Percentiles rank a stretch among this genome's conserved stretches.
These are phyloP conservation scores for Dactylorhiza incarnata DNA, from an alignment of 106 monocot species.

Conservation along the genomic window DNA sequence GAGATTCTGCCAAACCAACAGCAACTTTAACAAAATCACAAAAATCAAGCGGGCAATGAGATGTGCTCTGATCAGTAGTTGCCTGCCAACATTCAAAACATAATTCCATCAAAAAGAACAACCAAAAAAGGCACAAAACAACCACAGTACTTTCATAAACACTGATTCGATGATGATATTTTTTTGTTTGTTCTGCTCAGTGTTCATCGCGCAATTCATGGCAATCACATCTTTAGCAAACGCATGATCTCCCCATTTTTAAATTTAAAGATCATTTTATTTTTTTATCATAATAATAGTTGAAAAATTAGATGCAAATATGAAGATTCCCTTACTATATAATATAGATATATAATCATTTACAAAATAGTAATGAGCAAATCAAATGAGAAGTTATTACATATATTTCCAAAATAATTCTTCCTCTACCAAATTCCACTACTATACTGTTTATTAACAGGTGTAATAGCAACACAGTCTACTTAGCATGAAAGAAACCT, in stretches of 20 bases:
- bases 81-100: constrained; percentile 32
- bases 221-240: no score
- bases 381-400: not conserved
- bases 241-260: no score
- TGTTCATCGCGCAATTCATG: no score
- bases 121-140: not conserved
- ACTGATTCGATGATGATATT: no score
- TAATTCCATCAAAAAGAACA: not conserved
- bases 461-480: not conserved
- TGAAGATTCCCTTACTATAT: no score
- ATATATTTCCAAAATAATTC: not conserved
- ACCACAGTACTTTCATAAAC: not conserved
- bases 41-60: constrained; percentile 12
- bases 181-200: no score
- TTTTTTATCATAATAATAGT: no score
- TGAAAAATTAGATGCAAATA: no score
- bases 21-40: constrained; percentile 5
- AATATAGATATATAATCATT: not conserved
- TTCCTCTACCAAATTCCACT: not conserved
- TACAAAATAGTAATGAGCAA: not conserved
- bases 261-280: no score
- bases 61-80: constrained; percentile 9
- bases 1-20: constrained; percentile 9
- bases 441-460: not conserved
- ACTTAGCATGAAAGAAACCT: not conserved